Base-by-base conservation (phyloP, 2,329 filamentous ascomycete species). In the Colletotrichum liriopes region DNA sequence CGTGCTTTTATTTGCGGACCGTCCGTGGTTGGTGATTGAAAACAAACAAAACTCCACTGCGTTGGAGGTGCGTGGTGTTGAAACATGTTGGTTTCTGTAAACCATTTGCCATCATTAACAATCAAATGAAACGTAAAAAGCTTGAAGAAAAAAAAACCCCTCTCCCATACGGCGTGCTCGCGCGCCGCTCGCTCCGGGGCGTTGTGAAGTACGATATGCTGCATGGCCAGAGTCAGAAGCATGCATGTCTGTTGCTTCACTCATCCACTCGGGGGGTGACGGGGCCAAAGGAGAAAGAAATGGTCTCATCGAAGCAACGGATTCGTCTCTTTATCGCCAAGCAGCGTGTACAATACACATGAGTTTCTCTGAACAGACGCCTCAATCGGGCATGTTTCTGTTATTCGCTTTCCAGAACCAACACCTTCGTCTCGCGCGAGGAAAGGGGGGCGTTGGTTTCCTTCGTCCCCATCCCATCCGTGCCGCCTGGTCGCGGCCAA, bases 51-150 rank as follows among this genome's bases (percentile, higher is more conserved):
- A 18, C 45, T 14, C 6, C 49, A 23, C 14, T 35, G 37, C n/a
- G 37, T 26, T 8, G 26, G n/a, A 12, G 61, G 49, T 32, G 26
- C 16, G 12, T 26, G 7, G 37, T 41, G n/a, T 23, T 26, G 37
- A 55, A 45, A 55, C 23, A 12, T 55, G 16, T 54, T 32, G 49
- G 49, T 45, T 45, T 41, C 35, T 63, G 35, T 63, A 51, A 39
- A 23, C 43, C 43, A 9, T 29, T 49, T 55, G 61, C 37, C 61
- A 43, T 64, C 49, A 32, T 45, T 35, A 35, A 23, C 49, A 49
- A 55, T 47, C 49, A n/a, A 61, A 35, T 18, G 51, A 55, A 45
- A 64, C 39, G 26, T 45, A 37, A 45, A 64, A 32, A 64, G 49
- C 47, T 45, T 26, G 26, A 35, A 54, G 29, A n/a, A 12, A 55